Evolutionary conservation across 352 stramenopile genomes (phyloP).

Genomic region (Stephanocyclus meneghinianus): DNA sequence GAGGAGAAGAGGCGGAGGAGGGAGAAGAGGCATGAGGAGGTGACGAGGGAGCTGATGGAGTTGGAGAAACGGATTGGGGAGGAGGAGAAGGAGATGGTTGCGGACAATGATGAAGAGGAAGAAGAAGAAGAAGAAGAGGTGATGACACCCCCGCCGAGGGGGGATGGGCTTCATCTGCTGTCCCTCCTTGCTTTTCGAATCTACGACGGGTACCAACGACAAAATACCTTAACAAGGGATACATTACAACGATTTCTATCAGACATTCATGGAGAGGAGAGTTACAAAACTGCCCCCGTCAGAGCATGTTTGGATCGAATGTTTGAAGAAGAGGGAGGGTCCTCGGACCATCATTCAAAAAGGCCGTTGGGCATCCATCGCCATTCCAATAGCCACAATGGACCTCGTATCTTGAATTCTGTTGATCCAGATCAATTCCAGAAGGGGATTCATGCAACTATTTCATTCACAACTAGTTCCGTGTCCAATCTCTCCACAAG

Average conservation of each 20-base stretch:
- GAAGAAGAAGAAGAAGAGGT: background rate
- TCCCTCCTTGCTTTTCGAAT: constrained; percentile 64
- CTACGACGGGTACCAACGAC: constrained; percentile 80
- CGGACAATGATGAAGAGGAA: constrained; percentile 15
- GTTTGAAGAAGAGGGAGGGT: constrained; percentile 34
- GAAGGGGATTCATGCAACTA: constrained; percentile 29
- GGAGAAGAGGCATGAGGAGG: constrained; percentile 22
- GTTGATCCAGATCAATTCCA: constrained; percentile 43
- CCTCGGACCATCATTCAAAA: background rate
- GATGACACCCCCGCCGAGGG: constrained; percentile 17
- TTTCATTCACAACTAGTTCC: constrained; percentile 21
- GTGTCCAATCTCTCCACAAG: background rate
- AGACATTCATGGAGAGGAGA: constrained; percentile 78
- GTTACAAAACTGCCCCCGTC: constrained; percentile 55
- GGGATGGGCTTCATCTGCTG: constrained; percentile 45
- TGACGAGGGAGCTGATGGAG: constrained; percentile 30
- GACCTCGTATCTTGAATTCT: constrained; percentile 26
- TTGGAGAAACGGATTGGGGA: constrained; percentile 25
- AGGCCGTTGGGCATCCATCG: background rate
- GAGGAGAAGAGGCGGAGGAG: constrained; percentile 20
- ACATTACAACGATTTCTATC: constrained; percentile 78
- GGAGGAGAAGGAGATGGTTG: background rate
- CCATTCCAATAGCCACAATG: background rate
- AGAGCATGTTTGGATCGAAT: constrained; percentile 57
- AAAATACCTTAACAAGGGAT: constrained; percentile 64